A percentile compares a stretch with the other conserved stretches of the same genome.
phyloP scores from a whole-genome alignment of 2,329 filamentous ascomycete species.

The Cladosporium velox region DNA sequence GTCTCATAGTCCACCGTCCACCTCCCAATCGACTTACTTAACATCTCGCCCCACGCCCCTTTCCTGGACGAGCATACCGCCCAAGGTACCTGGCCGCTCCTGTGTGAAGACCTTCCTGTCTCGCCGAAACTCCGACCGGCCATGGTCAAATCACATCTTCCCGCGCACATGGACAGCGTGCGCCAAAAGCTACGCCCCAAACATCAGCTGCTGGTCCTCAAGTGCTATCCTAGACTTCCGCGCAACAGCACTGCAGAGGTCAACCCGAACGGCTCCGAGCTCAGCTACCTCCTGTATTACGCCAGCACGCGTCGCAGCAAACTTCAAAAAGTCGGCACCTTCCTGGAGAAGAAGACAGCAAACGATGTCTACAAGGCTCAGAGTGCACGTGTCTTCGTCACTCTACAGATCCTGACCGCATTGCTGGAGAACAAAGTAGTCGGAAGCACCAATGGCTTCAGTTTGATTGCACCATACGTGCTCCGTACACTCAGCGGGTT shows the following conservation, averaged over 20 bases:
- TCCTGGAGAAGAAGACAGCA: constrained; percentile 90
- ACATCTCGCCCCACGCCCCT: constrained; percentile 1
- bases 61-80: constrained; percentile 5
- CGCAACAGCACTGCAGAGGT: constrained; percentile 84
- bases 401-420: constrained; percentile 85
- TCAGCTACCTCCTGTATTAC: constrained; percentile 97
- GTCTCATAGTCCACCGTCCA: not conserved
- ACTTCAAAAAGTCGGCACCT: constrained; percentile 92
- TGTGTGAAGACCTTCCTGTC: constrained; percentile 1
- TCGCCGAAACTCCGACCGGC: constrained; percentile 16
- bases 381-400: constrained; percentile 86
- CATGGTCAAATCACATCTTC: constrained; percentile 33
- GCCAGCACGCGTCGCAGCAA: constrained; percentile 91
- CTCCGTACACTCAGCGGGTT: constrained; percentile 82
- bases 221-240: constrained; percentile 91
- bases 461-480: constrained; percentile 79
- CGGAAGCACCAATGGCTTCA: constrained; percentile 74
- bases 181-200: constrained; percentile 23
- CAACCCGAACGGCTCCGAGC: constrained; percentile 93
- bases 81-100: constrained; percentile 10
- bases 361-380: constrained; percentile 87
- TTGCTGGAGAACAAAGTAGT: constrained; percentile 75
- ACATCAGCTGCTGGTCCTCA: constrained; percentile 93
- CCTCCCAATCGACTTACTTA: not conserved
- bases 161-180: constrained; percentile 32